These are phyloP conservation scores for Dysphania ambrosioides DNA, from an alignment of 148 eudicot genomes.

Conservation along the genomic window DNA sequence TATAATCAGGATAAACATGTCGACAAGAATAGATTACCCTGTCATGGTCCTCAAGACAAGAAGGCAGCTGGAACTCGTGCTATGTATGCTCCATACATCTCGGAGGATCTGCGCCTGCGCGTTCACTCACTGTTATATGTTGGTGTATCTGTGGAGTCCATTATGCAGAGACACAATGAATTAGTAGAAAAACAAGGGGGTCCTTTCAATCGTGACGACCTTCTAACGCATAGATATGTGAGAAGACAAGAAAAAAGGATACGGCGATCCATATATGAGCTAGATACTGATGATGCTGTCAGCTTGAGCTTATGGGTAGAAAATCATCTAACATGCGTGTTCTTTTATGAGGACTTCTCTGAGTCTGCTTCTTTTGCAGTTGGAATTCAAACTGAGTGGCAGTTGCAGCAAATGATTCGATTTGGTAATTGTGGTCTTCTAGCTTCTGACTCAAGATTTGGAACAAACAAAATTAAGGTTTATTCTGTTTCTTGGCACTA, in stretches of 20 bases:
- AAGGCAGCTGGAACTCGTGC: constrained; percentile 89
- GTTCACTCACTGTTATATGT: constrained; percentile 72
- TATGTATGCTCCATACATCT: constrained; percentile 92
- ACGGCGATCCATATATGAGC: constrained; percentile 64
- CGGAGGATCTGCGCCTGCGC: constrained; percentile 89
- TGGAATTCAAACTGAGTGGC: constrained; percentile 97
- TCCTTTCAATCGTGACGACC: constrained; percentile 85
- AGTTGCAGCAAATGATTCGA: constrained; percentile 90
- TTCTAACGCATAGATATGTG: constrained; percentile 83
- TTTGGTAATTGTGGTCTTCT: constrained; percentile 80
- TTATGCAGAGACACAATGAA: constrained; percentile 93
- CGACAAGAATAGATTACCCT: constrained; percentile 75
- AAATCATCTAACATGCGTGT: constrained; percentile 59
- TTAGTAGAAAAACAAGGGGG: constrained; percentile 92
- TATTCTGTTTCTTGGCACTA: constrained; percentile 18
- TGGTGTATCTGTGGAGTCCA: constrained; percentile 90
- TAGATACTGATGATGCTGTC: constrained; percentile 78
- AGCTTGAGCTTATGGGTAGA: constrained; percentile 86
- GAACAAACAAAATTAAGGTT: constrained; percentile 81
- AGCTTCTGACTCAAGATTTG: constrained; percentile 78
- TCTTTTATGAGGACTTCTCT: constrained; percentile 78
- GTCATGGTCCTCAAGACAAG: constrained; percentile 92
- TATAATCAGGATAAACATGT: constrained; percentile 88
- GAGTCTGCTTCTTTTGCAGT: constrained; percentile 65
- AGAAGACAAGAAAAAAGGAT: constrained; percentile 87